These are phyloP conservation scores for Leccinum rimulosum DNA, from an alignment of 768 basidiomycete species.

Conservation along the genomic window DNA sequence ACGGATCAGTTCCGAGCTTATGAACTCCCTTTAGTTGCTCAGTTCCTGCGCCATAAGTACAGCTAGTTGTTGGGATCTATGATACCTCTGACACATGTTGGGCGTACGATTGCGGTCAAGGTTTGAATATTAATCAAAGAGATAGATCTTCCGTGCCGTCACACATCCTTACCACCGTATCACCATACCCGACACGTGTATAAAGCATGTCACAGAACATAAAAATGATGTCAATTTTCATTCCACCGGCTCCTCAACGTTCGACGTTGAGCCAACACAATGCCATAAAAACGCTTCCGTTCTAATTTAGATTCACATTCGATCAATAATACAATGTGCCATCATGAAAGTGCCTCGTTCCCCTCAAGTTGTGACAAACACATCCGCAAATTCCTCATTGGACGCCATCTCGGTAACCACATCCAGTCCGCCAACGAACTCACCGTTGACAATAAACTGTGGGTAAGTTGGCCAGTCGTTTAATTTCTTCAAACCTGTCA, in stretches of 20 bases:
- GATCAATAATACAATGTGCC: conserved; percentile 1
- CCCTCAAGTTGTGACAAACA: conserved; percentile 16
- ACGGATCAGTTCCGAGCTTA: background rate
- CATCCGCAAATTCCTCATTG: conserved; percentile 69
- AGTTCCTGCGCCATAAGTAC: background rate
- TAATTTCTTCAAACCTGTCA: conserved; percentile 62
- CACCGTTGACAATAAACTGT: conserved; percentile 83
- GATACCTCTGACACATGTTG: background rate
- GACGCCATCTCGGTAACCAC: conserved; percentile 87
- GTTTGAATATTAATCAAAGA: background rate
- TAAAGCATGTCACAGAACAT: conserved; percentile 5
- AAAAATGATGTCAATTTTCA: conserved; percentile 1
- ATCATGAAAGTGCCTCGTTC: background rate
- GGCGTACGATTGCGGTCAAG: background rate
- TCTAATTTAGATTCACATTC: background rate
- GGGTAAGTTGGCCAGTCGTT: conserved; percentile 93
- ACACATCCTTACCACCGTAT: background rate
- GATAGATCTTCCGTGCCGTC: background rate
- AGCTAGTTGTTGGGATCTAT: background rate
- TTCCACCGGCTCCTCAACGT: background rate
- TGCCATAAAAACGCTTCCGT: background rate
- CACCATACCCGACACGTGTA: conserved; percentile 8
- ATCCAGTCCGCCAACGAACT: conserved; percentile 94
- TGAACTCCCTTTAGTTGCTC: background rate
- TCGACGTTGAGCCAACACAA: background rate